Evolutionary conservation across 2,329 filamentous ascomycete genomes (phyloP).

Genomic region (Atkinsonella hypoxylon): DNA sequence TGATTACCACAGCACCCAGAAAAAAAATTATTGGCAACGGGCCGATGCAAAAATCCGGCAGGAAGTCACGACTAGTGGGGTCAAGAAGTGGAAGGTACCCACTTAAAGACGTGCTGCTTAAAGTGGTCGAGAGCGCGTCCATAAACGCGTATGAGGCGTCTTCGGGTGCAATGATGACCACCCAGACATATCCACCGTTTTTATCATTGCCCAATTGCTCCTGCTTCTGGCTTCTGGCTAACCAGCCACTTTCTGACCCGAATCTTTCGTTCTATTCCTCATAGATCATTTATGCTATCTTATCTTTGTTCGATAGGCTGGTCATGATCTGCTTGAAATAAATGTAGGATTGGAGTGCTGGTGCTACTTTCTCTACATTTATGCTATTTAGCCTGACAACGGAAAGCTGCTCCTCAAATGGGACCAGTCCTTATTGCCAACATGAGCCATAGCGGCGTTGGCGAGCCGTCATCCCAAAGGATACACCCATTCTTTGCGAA

Average conservation of each 20-base stretch:
- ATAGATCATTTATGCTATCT: background rate
- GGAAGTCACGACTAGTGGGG: slow-evolving; percentile 10
- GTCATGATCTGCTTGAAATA: background rate
- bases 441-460: slow-evolving; percentile 31
- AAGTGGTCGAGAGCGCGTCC: slow-evolving; percentile 7
- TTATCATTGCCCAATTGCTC: background rate
- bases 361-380: background rate
- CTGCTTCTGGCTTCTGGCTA: background rate
- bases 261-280: background rate
- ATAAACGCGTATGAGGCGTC: slow-evolving; percentile 1
- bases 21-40: slow-evolving; percentile 24
- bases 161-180: background rate
- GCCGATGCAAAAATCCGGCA: slow-evolving; percentile 22
- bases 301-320: background rate
- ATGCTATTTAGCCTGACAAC: background rate
- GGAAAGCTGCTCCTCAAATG: slow-evolving; percentile 19
- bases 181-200: background rate
- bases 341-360: background rate
- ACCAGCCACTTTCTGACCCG: background rate
- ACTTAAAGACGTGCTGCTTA: slow-evolving; percentile 10
- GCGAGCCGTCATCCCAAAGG: slow-evolving; percentile 28
- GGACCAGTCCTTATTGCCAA: slow-evolving; percentile 28
- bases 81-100: background rate
- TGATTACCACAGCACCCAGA: slow-evolving; percentile 2
- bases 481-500: slow-evolving; percentile 44